Percentiles rank a stretch among this genome's conserved stretches.
phyloP scores from a whole-genome alignment of 2,329 filamentous ascomycete genomes.

The Fusarium hainanense region DNA sequence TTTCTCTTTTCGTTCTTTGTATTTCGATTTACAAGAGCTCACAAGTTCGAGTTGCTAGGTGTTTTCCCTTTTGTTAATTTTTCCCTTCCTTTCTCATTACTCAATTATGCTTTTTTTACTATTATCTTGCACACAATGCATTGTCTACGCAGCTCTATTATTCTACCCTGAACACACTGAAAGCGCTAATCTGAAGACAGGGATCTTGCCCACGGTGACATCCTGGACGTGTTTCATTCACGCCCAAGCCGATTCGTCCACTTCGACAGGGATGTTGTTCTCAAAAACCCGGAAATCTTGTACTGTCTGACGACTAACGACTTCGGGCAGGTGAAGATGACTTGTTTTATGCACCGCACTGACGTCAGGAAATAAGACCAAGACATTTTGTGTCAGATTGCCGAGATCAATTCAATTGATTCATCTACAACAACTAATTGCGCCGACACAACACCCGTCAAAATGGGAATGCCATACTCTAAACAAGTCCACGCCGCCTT shows the following conservation, averaged over 20 bases:
- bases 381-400: neutral
- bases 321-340: neutral
- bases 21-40: too few species aligned
- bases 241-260: neutral
- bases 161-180: neutral
- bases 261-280: neutral
- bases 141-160: neutral
- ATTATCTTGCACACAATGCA: neutral
- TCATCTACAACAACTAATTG: neutral
- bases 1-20: too few species aligned
- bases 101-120: too few species aligned
- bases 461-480: conserved; percentile 21
- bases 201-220: too few species aligned
- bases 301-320: too few species aligned
- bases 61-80: too few species aligned
- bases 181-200: neutral
- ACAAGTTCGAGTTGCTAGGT: too few species aligned
- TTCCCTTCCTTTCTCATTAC: too few species aligned
- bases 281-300: neutral
- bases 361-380: neutral
- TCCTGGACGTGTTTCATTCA: neutral
- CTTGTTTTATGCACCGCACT: neutral
- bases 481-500: conserved; percentile 22
- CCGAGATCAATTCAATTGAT: neutral
- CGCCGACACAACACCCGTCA: neutral